Evolutionary conservation across 192 early-diverging fungal genomes (phyloP).

Genomic region (Diversispora eburnea): DNA sequence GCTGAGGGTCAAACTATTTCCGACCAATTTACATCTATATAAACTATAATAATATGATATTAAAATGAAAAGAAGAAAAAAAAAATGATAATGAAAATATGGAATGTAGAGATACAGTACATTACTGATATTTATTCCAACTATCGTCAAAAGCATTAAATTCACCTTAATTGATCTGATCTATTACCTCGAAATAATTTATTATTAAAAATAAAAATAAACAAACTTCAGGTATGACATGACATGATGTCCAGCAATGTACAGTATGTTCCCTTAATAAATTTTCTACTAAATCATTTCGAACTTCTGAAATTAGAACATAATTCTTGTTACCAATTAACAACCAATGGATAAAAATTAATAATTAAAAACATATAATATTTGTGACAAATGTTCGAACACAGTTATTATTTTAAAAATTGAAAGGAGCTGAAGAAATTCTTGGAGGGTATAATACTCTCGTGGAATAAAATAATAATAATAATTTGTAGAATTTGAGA

Average conservation of each 20-base stretch:
- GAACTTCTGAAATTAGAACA: slow-evolving; percentile 93
- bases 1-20: slow-evolving; percentile 80
- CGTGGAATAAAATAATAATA: too few species aligned
- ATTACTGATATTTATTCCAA: slow-evolving; percentile 93
- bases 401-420: too few species aligned
- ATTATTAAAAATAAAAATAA: slow-evolving; percentile 94
- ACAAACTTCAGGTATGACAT: slow-evolving; percentile 93
- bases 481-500: too few species aligned
- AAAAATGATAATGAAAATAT: too few species aligned
- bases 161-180: slow-evolving; percentile 77
- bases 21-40: slow-evolving; percentile 82
- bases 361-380: too few species aligned
- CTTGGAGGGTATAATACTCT: too few species aligned
- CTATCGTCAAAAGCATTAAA: slow-evolving; percentile 80
- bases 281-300: slow-evolving; percentile 98
- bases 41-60: background rate
- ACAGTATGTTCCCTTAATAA: slow-evolving; percentile 91
- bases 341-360: too few species aligned
- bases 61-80: too few species aligned
- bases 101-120: too few species aligned
- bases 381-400: too few species aligned
- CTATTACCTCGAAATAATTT: slow-evolving; percentile 92
- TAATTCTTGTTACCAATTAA: background rate
- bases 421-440: too few species aligned
- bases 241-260: slow-evolving; percentile 96